These are phyloP conservation scores for Gaultheria prostrata DNA, from an alignment of 148 eudicot species.

Conservation along the genomic window DNA sequence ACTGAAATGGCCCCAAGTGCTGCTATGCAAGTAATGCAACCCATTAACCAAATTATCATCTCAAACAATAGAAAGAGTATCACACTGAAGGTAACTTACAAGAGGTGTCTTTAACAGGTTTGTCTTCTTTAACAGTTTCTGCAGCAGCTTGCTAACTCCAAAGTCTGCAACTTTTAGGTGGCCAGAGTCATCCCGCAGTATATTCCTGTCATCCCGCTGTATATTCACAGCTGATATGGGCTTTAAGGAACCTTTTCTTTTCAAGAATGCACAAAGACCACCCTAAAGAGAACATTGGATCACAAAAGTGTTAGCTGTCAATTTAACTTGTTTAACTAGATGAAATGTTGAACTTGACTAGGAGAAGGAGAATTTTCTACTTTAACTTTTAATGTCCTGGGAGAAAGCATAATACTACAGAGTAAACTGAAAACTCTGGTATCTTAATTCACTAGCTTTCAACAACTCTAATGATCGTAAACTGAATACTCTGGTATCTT, in stretches of 20 bases:
- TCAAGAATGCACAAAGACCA: too few relatives aligned
- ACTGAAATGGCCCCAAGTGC: constrained; percentile 1
- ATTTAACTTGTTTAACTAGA: too few relatives aligned
- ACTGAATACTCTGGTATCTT: too few relatives aligned
- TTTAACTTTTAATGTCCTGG: too few relatives aligned
- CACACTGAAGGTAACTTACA: constrained; percentile 47
- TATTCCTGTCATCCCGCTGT: constrained; percentile 86
- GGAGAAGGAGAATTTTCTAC: too few relatives aligned
- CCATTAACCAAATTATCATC: background rate
- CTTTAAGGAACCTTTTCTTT: too few relatives aligned
- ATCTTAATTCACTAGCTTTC: background rate
- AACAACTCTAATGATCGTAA: background rate
- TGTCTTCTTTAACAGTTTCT: constrained; percentile 55
- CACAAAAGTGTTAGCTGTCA: too few relatives aligned
- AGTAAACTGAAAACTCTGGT: too few relatives aligned
- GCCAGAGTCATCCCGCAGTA: constrained; percentile 97
- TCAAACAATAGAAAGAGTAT: background rate
- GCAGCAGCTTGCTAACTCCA: constrained; percentile 94
- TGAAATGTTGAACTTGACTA: too few relatives aligned
- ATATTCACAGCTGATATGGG: constrained; percentile 36
- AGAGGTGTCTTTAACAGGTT: constrained; percentile 52
- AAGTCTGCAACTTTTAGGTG: constrained; percentile 98
- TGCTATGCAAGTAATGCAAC: too few relatives aligned
- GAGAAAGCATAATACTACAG: too few relatives aligned
- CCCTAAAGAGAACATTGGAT: too few relatives aligned